Percentiles rank a stretch among this genome's conserved stretches.
Evolutionary conservation across 768 basidiomycete species (phyloP).

Genomic region (Suillus bovinus): DNA sequence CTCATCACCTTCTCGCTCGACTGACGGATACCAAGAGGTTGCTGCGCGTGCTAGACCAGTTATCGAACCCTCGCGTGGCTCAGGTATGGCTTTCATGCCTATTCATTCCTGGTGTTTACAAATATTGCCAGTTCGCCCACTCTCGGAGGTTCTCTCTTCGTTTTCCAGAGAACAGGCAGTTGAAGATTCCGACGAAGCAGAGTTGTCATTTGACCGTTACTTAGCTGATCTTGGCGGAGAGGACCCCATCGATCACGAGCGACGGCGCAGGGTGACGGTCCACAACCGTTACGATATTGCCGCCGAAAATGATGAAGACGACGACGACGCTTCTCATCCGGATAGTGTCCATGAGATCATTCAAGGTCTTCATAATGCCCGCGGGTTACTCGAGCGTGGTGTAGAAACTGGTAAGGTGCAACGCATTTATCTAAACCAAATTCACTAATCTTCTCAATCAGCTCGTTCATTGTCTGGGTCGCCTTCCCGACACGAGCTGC

Average conservation of each 20-base stretch:
- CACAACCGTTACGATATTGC: background rate
- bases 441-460: background rate
- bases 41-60: background rate
- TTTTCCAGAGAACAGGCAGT: background rate
- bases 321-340: background rate
- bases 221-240: background rate
- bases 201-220: background rate
- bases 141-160: background rate
- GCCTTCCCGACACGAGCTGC: background rate
- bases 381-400: constrained; percentile 4
- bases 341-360: background rate
- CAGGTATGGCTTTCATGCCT: background rate
- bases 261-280: background rate
- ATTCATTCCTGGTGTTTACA: background rate
- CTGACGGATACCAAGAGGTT: background rate
- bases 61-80: background rate
- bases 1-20: background rate
- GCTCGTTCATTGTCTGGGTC: constrained; percentile 6
- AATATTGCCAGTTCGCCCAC: background rate
- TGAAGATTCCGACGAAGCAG: background rate
- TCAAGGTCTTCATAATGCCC: constrained; percentile 4
- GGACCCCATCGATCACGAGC: background rate
- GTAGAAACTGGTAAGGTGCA: constrained; percentile 6
- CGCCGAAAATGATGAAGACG: background rate
- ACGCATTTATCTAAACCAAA: too few relatives aligned